phyloP scores from a whole-genome alignment of 352 stramenopile species.

The Phytophthora melonis region DNA sequence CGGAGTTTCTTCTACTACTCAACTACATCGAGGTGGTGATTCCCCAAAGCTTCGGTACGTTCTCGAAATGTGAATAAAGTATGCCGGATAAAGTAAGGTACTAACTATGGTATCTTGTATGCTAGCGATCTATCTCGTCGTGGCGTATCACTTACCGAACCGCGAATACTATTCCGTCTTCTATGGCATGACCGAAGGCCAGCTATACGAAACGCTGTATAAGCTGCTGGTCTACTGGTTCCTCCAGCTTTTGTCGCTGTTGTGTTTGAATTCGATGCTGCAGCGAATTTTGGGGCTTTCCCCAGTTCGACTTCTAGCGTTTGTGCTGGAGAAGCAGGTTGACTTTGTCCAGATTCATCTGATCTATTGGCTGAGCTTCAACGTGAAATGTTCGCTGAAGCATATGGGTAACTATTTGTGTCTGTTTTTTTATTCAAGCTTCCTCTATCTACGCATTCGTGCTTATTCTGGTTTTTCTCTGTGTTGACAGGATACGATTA shows the following conservation, averaged over 20 bases:
- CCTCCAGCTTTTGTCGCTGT: background rate
- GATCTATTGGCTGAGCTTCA: background rate
- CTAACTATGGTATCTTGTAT: background rate
- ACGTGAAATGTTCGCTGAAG: background rate
- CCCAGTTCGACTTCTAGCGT: background rate
- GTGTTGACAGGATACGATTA: background rate
- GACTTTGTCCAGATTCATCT: background rate
- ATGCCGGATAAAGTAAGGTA: too few species aligned
- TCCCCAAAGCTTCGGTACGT: background rate
- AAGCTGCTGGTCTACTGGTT: background rate
- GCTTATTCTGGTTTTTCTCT: background rate
- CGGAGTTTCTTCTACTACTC: background rate
- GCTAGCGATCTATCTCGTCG: background rate
- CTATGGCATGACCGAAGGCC: background rate
- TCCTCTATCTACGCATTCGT: background rate
- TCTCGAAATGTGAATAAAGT: too few species aligned
- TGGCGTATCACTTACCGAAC: background rate
- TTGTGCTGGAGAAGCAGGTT: background rate
- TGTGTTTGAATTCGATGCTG: background rate
- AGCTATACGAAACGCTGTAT: background rate
- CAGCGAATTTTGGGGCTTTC: background rate
- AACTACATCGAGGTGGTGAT: slow-evolving; percentile 1
- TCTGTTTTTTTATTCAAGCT: background rate
- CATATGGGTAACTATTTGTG: background rate
- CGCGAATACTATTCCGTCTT: background rate